Evolutionary conservation across 768 basidiomycete species (phyloP).

Genomic region (Phanerochaete sordida): DNA sequence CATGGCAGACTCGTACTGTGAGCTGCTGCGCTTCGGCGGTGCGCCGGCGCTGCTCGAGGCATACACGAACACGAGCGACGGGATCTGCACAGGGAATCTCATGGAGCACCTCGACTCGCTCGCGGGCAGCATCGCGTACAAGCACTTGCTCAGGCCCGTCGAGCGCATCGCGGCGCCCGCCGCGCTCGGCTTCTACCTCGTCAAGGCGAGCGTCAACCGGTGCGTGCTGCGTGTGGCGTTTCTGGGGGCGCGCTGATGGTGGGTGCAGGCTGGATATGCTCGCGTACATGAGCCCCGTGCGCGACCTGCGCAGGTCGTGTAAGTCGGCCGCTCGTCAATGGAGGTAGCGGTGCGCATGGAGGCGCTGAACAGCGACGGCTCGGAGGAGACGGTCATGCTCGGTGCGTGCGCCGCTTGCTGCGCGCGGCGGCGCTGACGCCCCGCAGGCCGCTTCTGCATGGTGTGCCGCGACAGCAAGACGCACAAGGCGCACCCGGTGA

Average conservation of each 20-base stretch:
- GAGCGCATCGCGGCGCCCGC: conserved; percentile 40
- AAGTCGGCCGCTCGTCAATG: conserved; percentile 74
- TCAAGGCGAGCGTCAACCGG: conserved; percentile 83
- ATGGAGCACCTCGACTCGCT: conserved; percentile 83
- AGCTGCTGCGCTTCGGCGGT: conserved; percentile 62
- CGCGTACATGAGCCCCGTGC: conserved; percentile 49
- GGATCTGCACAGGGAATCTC: conserved; percentile 67
- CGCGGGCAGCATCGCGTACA: conserved; percentile 83
- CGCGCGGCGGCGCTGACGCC: background rate
- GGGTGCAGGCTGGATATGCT: conserved; percentile 61
- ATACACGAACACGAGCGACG: conserved; percentile 69
- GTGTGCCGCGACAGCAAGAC: conserved; percentile 74
- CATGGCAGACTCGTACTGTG: conserved; percentile 74
- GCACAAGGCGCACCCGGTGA: conserved; percentile 59
- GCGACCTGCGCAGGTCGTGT: conserved; percentile 80
- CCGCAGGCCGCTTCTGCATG: conserved; percentile 85
- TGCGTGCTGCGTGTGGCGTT: conserved; percentile 17
- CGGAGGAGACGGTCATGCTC: conserved; percentile 61
- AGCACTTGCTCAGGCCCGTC: conserved; percentile 70
- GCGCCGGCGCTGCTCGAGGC: conserved; percentile 57
- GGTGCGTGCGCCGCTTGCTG: conserved; percentile 35
- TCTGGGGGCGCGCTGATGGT: background rate
- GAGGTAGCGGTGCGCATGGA: conserved; percentile 89
- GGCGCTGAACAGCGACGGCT: conserved; percentile 42
- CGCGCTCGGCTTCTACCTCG: conserved; percentile 73